Percentiles rank a stretch among this genome's conserved stretches.
Conservation (phyloP, 129 eudicot species). For the Arctium minus region DNA sequence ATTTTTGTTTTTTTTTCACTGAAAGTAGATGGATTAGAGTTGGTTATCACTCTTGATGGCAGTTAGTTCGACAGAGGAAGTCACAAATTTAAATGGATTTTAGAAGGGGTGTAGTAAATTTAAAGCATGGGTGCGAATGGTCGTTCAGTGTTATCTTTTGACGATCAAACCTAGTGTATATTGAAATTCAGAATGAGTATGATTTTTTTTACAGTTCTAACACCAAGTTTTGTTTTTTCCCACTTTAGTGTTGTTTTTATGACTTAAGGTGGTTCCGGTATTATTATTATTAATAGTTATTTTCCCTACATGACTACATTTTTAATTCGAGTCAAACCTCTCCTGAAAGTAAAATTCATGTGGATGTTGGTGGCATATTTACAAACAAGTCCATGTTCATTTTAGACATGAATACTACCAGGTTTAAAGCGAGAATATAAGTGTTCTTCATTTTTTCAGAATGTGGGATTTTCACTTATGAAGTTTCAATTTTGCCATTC, state of each 20-base stretch:
- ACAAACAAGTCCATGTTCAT: neutral
- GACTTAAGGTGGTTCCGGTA: neutral
- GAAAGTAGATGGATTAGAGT: neutral
- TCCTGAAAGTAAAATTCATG: neutral
- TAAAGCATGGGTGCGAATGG: neutral
- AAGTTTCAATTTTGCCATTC: neutral
- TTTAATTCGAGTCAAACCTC: neutral
- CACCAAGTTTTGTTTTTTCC: neutral
- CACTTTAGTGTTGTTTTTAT: neutral
- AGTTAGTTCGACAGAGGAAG: neutral
- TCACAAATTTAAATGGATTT: neutral
- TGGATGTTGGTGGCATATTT: neutral
- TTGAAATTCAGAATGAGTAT: neutral
- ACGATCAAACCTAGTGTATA: neutral
- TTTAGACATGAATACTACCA: neutral
- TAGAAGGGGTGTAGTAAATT: neutral
- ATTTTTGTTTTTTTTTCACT: neutral
- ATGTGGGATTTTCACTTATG: neutral
- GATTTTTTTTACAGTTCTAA: neutral
- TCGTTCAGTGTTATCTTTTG: neutral
- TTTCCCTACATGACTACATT: neutral
- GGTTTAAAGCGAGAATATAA: neutral
- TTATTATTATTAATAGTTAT: neutral
- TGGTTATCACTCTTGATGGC: neutral
- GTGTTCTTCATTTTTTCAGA: neutral